phyloP scores from a whole-genome alignment of 1,284 basidiomycete genomes.

The Cutaneotrichosporon dermatis region DNA sequence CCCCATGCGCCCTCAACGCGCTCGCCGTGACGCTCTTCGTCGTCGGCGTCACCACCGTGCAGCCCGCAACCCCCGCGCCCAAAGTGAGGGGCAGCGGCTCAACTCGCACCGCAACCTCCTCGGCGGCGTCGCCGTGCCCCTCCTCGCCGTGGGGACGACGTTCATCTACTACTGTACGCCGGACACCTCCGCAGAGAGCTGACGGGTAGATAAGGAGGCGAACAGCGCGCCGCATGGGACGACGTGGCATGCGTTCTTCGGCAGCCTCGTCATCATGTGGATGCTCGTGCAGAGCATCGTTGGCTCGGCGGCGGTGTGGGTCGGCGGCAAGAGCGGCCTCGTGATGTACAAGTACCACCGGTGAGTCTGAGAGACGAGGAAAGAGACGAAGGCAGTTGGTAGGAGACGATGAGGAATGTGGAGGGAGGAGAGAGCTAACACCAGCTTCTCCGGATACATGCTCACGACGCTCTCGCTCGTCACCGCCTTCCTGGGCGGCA shows the following conservation, averaged over 20 bases:
- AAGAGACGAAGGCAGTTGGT: too few relatives aligned
- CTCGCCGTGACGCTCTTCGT: slow-evolving; percentile 38
- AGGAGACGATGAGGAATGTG: slow-evolving; percentile 17
- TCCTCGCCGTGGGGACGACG: slow-evolving; percentile 34
- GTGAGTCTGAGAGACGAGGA: slow-evolving; percentile 22
- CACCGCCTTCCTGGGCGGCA: slow-evolving; percentile 42
- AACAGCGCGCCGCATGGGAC: slow-evolving; percentile 43
- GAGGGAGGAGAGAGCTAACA: slow-evolving; percentile 8
- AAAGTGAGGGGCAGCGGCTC: slow-evolving; percentile 27
- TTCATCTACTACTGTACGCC: slow-evolving; percentile 44
- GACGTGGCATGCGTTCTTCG: slow-evolving; percentile 42
- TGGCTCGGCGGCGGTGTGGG: slow-evolving; percentile 33
- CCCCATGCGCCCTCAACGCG: slow-evolving; percentile 44
- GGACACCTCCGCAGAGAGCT: slow-evolving; percentile 14
- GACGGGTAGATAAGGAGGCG: slow-evolving; percentile 31
- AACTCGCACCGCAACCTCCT: slow-evolving; percentile 38
- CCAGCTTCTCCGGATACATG: slow-evolving; percentile 42
- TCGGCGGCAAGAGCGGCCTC: slow-evolving; percentile 25
- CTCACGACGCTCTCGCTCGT: slow-evolving; percentile 35
- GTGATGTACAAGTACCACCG: slow-evolving; percentile 46
- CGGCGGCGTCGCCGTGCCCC: slow-evolving; percentile 33
- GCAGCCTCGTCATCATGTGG: slow-evolving; percentile 33
- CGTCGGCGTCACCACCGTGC: slow-evolving; percentile 38
- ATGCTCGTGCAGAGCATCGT: slow-evolving; percentile 35
- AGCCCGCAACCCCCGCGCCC: slow-evolving; percentile 35